Percentiles rank a stretch among this genome's conserved stretches.
These are phyloP conservation scores for Solanum sitiens DNA, from an alignment of 257 asterid genomes.

Conservation along the genomic window DNA sequence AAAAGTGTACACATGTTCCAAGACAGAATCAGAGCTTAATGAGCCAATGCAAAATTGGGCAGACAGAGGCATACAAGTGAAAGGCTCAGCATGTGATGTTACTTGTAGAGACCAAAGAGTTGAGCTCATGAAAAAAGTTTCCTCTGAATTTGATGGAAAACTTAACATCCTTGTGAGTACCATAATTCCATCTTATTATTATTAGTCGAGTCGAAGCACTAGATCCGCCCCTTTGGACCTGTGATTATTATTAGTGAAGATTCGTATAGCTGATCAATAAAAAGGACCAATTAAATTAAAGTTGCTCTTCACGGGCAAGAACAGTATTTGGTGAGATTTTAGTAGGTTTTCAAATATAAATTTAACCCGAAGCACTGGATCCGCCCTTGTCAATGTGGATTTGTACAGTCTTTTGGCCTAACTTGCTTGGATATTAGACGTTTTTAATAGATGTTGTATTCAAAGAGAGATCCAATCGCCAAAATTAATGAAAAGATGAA, in stretches of 20 bases:
- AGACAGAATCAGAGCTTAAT: conserved; percentile 27
- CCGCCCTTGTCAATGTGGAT: neutral
- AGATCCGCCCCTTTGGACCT: neutral
- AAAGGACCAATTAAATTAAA: neutral
- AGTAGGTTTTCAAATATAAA: neutral
- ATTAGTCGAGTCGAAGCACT: neutral
- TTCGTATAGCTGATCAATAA: neutral
- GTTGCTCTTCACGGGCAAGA: neutral
- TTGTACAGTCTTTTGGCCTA: neutral
- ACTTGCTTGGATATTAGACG: neutral
- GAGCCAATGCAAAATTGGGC: conserved; percentile 48
- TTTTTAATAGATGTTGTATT: neutral
- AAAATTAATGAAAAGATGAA: neutral
- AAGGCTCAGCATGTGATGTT: conserved; percentile 41
- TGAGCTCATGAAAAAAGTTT: conserved; percentile 31
- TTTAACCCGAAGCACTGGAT: neutral
- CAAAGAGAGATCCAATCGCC: neutral
- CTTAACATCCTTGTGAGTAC: conserved; percentile 46
- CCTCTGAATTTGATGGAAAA: conserved; percentile 43
- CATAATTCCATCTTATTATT: neutral
- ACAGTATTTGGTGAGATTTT: neutral
- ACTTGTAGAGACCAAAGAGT: conserved; percentile 29
- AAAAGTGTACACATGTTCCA: conserved; percentile 45
- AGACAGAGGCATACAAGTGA: conserved; percentile 46
- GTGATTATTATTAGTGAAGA: neutral